A percentile compares a stretch with the other conserved stretches of the same genome.
Evolutionary conservation across 1,284 basidiomycete genomes (phyloP).

Genomic region (Farysia itapuensis): DNA sequence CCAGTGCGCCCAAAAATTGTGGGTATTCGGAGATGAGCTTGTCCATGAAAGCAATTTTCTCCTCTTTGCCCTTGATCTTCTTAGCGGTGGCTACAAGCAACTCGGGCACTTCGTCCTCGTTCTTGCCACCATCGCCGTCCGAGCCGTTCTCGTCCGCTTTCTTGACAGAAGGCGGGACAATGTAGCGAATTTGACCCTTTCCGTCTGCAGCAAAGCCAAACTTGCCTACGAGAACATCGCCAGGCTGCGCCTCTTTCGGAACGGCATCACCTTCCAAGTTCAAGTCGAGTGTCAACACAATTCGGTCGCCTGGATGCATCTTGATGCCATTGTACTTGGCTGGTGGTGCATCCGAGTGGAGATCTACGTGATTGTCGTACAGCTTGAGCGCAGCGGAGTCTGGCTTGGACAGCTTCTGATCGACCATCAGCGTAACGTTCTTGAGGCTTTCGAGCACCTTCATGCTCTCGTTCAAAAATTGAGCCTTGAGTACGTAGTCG

Average conservation of each 20-base stretch:
- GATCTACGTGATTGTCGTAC: constrained; percentile 58
- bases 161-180: constrained; percentile 54
- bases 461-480: constrained; percentile 49
- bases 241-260: constrained; percentile 55
- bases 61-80: constrained; percentile 55
- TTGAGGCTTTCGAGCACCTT: constrained; percentile 54
- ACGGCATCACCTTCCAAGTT: constrained; percentile 55
- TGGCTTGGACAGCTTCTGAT: constrained; percentile 56
- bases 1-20: constrained; percentile 48
- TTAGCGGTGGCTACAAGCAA: constrained; percentile 53
- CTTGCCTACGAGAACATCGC: constrained; percentile 57
- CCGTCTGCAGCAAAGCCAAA: constrained; percentile 50
- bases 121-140: constrained; percentile 21
- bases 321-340: constrained; percentile 51
- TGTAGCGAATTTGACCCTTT: constrained; percentile 47
- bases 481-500: constrained; percentile 56
- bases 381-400: constrained; percentile 51
- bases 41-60: constrained; percentile 52
- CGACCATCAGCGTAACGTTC: constrained; percentile 50
- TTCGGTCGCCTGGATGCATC: constrained; percentile 54
- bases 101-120: constrained; percentile 48
- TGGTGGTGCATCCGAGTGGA: constrained; percentile 38
- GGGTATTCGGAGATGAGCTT: constrained; percentile 53
- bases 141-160: constrained; percentile 21
- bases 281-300: constrained; percentile 50